Base-by-base conservation (phyloP, 2,329 filamentous ascomycete species). In the Talaromyces sp. region DNA sequence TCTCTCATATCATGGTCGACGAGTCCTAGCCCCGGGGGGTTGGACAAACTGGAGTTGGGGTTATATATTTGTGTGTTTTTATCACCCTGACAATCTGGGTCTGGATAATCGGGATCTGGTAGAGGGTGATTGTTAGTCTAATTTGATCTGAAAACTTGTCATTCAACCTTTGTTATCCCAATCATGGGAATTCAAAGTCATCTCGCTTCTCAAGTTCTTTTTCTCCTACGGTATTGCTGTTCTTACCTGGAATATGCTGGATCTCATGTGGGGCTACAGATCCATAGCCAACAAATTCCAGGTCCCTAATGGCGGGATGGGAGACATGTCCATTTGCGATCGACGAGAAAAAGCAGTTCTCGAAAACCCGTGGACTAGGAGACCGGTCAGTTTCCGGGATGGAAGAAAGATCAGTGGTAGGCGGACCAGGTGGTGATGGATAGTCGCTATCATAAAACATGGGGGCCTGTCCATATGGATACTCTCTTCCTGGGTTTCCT, bases 301-400 rank as follows among this genome's bases (percentile, higher is more conserved):
- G 65, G 66, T 54, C 61, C 65, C 56, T 68, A 61, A 31, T 36
- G 51, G 59, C 52, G 56, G 47, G 56, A 8, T 28, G 18, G n/a
- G n/a, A 36, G 18, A 8, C n/a, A 30, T 27, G n/a, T 42, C 30
- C 28, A 12, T 14, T 12, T 16, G 42, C 14, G 6, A 57, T 12
- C 28, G 40, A 7, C 2, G 23, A 7, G 28, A 40, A 51, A 5
- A n/a, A 4, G 51, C 40, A 50, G 33, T 28, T 6, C 6, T 10
- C 31, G 12, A 30, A 12, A 55, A 16, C 14, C 33, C 56, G 23
- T 63, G 14, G 59, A 57, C 68, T 69, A 16, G 60, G 65, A 12
- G 67, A 66, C 33, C 68, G 72, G 50, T 72, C 71, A 14, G 67
- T 62, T 14, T 66, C 70, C 5, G 72, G 66, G 6, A 64, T 64